Evolutionary conservation across 257 asterid species (phyloP), one percentile per base, ranked within the genome.

Genomic region (Asclepias syriaca): DNA sequence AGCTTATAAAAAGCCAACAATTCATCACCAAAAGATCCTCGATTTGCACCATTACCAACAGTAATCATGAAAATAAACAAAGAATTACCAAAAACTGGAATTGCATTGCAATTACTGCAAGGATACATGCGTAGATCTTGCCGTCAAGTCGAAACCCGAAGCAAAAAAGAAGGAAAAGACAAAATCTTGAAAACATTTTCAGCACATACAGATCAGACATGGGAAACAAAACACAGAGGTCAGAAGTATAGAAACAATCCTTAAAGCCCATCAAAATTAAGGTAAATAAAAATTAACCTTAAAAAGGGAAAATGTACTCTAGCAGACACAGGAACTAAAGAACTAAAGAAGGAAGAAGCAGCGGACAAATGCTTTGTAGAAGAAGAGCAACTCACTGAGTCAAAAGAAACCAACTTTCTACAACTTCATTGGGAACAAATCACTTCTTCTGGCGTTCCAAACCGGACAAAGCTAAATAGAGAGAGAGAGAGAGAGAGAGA

Each of bases 361-460:
- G 59, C 59, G 8, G 76, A 29, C 64, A 75, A 45, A 54, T n/a
- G 73, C 19, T 40, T 40, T 29, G 40, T 19, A 21, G 34, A 29
- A 29, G 73, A 66, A 29, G 59, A 55, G 53, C 21, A 69, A 71
- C 76, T 65, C 68, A 71, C 76, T 56, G 53, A 64, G 58, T 71
- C 24, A 65, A 77, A 71, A 77, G 73, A 55, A 66, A 37, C 69
- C 68, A 71, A 54, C 76, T 71, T 71, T 55, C 80, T 71, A 45
- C 29, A 65, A 45, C 80, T 69, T 54, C 75, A 24, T 57, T 64
- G 32, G 57, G 15, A 40, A 48, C 3, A 48, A 48, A 46, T 60
- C 22, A 53, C 72, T 56, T 43, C 48, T 69, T 43, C 64, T 46
- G 64, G 69, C 21, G 55, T 48, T 45, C 68, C 24, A 45, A n/a